These are phyloP conservation scores for Mycena citricolor DNA, from an alignment of 1,284 basidiomycete species.

Conservation along the genomic window DNA sequence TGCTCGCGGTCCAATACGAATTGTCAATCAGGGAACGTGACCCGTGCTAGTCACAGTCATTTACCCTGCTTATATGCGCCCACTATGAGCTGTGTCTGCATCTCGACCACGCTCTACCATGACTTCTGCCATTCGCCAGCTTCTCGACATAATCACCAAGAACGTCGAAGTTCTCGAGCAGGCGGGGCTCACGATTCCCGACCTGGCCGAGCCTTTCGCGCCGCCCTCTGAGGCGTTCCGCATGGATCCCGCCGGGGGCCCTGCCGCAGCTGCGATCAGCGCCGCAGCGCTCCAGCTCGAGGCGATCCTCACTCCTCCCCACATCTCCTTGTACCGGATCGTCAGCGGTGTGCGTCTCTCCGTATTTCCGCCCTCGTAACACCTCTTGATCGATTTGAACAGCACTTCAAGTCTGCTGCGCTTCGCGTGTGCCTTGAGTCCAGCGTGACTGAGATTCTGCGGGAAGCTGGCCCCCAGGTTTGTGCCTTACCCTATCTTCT, in stretches of 20 bases:
- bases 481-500: neutral
- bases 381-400: neutral
- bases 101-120: too few relatives aligned
- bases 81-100: too few relatives aligned
- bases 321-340: neutral
- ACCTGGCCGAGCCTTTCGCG: conserved; percentile 27
- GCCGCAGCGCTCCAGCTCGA: conserved; percentile 31
- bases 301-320: neutral
- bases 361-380: neutral
- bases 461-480: conserved; percentile 36
- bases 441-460: conserved; percentile 37
- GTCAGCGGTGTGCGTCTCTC: neutral
- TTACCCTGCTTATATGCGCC: too few relatives aligned
- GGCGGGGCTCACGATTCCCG: conserved; percentile 21
- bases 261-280: conserved; percentile 32
- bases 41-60: too few relatives aligned
- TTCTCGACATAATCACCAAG: conserved; percentile 1
- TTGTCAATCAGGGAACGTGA: too few relatives aligned
- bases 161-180: neutral
- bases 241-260: conserved; percentile 26
- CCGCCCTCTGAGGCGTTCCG: conserved; percentile 32
- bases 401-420: conserved; percentile 22
- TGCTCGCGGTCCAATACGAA: too few relatives aligned
- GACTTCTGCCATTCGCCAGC: neutral
- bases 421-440: conserved; percentile 30